Conservation (phyloP, 148 eudicot species). For the Polygonum aviculare region DNA sequence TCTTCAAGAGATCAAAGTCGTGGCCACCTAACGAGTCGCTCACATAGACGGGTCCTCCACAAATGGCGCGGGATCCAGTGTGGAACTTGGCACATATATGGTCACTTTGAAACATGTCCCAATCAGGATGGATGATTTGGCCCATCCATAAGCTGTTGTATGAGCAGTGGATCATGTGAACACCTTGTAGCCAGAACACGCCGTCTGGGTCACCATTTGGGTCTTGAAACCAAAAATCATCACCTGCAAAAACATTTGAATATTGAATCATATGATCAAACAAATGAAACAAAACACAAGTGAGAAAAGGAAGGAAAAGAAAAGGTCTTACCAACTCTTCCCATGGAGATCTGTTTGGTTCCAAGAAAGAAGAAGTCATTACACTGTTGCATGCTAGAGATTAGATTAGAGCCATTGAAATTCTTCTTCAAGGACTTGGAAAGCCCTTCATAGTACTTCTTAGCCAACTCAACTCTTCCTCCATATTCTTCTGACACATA, state of each 20-base stretch:
- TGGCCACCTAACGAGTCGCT: conserved; percentile 54
- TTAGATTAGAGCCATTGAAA: conserved; percentile 46
- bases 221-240: conserved; percentile 68
- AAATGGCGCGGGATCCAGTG: conserved; percentile 59
- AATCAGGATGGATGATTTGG: conserved; percentile 59
- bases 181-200: conserved; percentile 65
- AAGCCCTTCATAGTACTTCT: conserved; percentile 43
- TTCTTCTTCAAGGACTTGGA: conserved; percentile 47
- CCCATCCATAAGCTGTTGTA: conserved; percentile 77
- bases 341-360: conserved; percentile 50
- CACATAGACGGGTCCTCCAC: conserved; percentile 59
- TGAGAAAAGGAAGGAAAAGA: neutral
- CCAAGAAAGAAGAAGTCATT: conserved; percentile 67
- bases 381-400: conserved; percentile 68
- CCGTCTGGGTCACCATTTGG: conserved; percentile 64
- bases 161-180: conserved; percentile 69
- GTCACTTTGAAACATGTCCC: conserved; percentile 71
- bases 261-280: neutral
- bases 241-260: conserved; percentile 24
- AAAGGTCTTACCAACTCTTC: conserved; percentile 45
- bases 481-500: conserved; percentile 44
- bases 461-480: conserved; percentile 56
- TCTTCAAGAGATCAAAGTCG: conserved; percentile 45
- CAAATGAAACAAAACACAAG: neutral
- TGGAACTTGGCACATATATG: conserved; percentile 55